Base-by-base conservation (phyloP, 1,284 basidiomycete species). In the Sporisorium iseilematis-ciliati region DNA sequence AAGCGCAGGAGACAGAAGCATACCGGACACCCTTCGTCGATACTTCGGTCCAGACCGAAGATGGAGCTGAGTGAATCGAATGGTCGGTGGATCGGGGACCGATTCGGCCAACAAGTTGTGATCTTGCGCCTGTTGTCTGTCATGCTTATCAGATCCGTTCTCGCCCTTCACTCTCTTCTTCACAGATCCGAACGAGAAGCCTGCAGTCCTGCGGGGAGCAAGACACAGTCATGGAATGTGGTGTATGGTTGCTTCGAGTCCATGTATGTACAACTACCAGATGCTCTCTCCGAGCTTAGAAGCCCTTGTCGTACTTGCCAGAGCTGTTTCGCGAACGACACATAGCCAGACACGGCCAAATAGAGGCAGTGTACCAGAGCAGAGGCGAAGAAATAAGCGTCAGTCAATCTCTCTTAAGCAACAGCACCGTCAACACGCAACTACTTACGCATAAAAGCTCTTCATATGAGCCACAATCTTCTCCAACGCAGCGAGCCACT, bases 401-500 rank as follows among this genome's bases (percentile, higher is more conserved):
- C 40, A 51, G 62, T 54, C 50, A 42, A 41, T 4, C 49, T 31
- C 8, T 11, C 20, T n/a, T 38, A 23, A 11, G 0, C 35, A 38
- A 38, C 35, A 38, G 12, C 35, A 38, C 35, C 16, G 14, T 3
- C 12, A 11, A 38, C 1, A 14, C 14, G 35, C 35, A 14, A 76
- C 82, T 63, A 76, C 82, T 63, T 74, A 84, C 80, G 67, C 76
- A 50, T 83, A 96, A 86, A 93, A 93, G 10, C 87, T 87, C 80
- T 93, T 89, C 88, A 94, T 88, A 75, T 90, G 88, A 58, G 84
- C 86, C 56, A 95, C 91, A 77, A 94, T 93, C 52, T 84, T 86
- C 80, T 91, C 89, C 50, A 98, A 88, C 3, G 91, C 92, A 3
- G 83, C 85, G 25, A 97, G 88, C 95, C 95, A 99, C 71, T 89